A percentile compares a stretch with the other conserved stretches of the same genome.
Evolutionary conservation across 345 rosid genomes (phyloP).

Genomic region (Gossypium bickii): DNA sequence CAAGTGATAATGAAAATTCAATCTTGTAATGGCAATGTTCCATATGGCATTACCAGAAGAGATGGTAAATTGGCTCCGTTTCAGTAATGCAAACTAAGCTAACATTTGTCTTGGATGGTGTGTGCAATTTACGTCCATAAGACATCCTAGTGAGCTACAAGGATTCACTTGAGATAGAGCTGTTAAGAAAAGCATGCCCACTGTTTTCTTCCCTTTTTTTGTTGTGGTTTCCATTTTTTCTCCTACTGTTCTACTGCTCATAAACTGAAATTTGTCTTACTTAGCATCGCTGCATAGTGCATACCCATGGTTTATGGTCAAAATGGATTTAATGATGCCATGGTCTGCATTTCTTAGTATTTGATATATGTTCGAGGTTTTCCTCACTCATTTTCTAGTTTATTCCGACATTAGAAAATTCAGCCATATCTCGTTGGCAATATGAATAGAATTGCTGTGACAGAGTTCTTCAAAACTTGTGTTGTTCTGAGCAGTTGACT

Average conservation of each 20-base stretch:
- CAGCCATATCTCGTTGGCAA: neutral
- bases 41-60: neutral
- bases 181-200: neutral
- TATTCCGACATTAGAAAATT: constrained; percentile 1
- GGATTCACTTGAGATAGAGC: neutral
- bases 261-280: neutral
- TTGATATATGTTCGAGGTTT: constrained; percentile 3
- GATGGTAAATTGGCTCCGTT: neutral
- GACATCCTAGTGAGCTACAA: neutral
- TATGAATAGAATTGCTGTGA: neutral
- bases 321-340: neutral
- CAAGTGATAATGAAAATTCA: neutral
- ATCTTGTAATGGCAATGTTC: neutral
- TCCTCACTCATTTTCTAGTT: neutral
- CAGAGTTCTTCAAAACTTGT: neutral
- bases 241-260: neutral
- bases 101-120: neutral
- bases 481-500: neutral
- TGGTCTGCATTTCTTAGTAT: neutral
- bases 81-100: neutral
- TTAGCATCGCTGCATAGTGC: neutral
- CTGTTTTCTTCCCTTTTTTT: neutral
- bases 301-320: constrained; percentile 8
- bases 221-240: neutral
- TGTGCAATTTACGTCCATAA: neutral